phyloP scores from a whole-genome alignment of 768 basidiomycete genomes.

The Auriscalpium vulgare region DNA sequence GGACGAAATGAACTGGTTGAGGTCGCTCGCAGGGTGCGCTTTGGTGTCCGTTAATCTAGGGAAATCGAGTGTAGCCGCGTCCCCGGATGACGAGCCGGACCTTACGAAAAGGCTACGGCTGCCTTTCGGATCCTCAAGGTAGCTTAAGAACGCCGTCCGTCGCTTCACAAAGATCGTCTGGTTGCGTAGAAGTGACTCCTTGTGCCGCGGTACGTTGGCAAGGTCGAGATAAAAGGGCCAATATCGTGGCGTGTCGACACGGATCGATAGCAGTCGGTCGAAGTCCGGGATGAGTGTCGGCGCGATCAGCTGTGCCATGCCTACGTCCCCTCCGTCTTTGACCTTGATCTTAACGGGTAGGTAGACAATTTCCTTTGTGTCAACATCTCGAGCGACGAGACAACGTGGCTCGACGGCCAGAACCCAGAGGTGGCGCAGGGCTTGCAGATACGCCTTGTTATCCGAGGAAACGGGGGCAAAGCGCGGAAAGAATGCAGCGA shows the following conservation, averaged over 20 bases:
- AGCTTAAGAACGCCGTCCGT: conserved; percentile 85
- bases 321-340: conserved; percentile 52
- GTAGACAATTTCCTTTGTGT: conserved; percentile 84
- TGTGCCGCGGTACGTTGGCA: conserved; percentile 56
- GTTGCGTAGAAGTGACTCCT: conserved; percentile 57
- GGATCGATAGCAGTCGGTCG: conserved; percentile 70
- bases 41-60: conserved; percentile 64
- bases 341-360: conserved; percentile 85
- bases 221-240: conserved; percentile 89
- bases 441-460: conserved; percentile 87
- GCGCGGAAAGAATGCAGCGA: conserved; percentile 87
- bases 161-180: conserved; percentile 91
- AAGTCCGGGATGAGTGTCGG: conserved; percentile 92
- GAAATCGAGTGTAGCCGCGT: conserved; percentile 80
- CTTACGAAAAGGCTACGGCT: conserved; percentile 87
- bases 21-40: conserved; percentile 60
- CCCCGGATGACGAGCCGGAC: conserved; percentile 77
- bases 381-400: conserved; percentile 85
- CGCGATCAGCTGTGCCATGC: conserved; percentile 76
- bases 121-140: conserved; percentile 89
- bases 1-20: conserved; percentile 80
- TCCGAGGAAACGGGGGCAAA: conserved; percentile 75
- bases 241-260: conserved; percentile 90
- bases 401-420: conserved; percentile 93
- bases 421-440: conserved; percentile 92